A percentile compares a stretch with the other conserved stretches of the same genome.
Conservation (phyloP, 2,329 filamentous ascomycete genomes). For the Septoria petroselini region DNA sequence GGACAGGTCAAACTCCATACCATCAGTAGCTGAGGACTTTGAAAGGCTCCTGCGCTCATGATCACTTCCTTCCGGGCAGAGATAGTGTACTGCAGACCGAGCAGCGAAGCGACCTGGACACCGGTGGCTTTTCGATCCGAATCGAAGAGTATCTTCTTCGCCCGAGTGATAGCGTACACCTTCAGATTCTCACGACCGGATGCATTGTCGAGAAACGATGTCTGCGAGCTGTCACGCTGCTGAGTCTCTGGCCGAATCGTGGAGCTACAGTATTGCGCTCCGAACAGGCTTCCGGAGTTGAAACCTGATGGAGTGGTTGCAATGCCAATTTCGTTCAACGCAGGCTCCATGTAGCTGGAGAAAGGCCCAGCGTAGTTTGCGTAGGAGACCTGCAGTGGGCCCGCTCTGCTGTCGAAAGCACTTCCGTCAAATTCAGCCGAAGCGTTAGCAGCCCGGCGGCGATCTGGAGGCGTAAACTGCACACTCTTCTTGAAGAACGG, state of each 20-base stretch:
- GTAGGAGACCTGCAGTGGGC: slow-evolving; percentile 39
- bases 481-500: slow-evolving; percentile 31
- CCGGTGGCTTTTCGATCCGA: slow-evolving; percentile 31
- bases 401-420: too few relatives aligned
- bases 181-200: slow-evolving; percentile 31
- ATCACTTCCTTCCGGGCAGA: slow-evolving; percentile 44
- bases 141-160: slow-evolving; percentile 33
- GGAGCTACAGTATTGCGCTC: slow-evolving; percentile 18
- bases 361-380: slow-evolving; percentile 24
- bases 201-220: slow-evolving; percentile 32
- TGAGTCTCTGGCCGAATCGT: slow-evolving; percentile 24
- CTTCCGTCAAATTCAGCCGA: too few relatives aligned
- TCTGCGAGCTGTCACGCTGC: slow-evolving; percentile 27
- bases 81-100: slow-evolving; percentile 19
- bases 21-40: slow-evolving; percentile 63
- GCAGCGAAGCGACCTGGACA: slow-evolving; percentile 20
- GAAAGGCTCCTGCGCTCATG: slow-evolving; percentile 56
- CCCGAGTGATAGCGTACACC: slow-evolving; percentile 35
- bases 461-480: slow-evolving; percentile 22
- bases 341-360: slow-evolving; percentile 13
- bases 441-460: too few relatives aligned
- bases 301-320: slow-evolving; percentile 16
- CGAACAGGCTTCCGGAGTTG: slow-evolving; percentile 21
- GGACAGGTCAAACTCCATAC: too few relatives aligned
- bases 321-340: slow-evolving; percentile 21